These are phyloP conservation scores for Thelephora ganbajun DNA, from an alignment of 768 basidiomycete species.

Conservation along the genomic window DNA sequence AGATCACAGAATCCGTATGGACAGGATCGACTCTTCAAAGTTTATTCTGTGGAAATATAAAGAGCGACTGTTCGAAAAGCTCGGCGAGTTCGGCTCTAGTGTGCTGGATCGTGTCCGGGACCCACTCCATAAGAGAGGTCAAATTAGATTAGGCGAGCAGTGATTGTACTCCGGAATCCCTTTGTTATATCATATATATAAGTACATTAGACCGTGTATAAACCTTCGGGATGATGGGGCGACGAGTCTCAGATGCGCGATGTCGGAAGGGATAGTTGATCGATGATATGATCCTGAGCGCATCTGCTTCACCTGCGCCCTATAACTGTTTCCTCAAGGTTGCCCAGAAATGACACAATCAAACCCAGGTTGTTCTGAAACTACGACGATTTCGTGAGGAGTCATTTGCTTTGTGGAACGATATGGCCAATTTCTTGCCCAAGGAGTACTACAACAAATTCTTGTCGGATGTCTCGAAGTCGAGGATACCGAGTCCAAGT, in stretches of 20 bases:
- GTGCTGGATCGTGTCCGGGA: too few species aligned
- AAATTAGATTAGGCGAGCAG: too few species aligned
- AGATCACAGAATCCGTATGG: constrained; percentile 49
- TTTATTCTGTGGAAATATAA: background rate
- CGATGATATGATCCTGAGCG: too few species aligned
- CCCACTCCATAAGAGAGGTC: too few species aligned
- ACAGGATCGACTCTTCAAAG: constrained; percentile 33
- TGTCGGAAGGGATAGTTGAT: too few species aligned
- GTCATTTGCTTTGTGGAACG: background rate
- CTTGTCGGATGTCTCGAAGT: constrained; percentile 41
- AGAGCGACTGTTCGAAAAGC: background rate
- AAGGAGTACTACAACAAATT: constrained; percentile 41
- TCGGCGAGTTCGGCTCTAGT: too few species aligned
- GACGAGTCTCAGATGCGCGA: background rate
- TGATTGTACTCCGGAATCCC: too few species aligned
- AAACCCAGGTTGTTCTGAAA: background rate
- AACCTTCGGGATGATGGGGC: background rate
- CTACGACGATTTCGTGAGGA: background rate
- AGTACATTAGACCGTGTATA: background rate
- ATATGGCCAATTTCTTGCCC: constrained; percentile 21
- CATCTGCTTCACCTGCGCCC: too few species aligned
- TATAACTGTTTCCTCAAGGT: too few species aligned
- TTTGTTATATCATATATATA: too few species aligned
- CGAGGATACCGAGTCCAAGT: constrained; percentile 43
- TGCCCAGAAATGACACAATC: too few species aligned